Evolutionary conservation across 2,329 filamentous ascomycete species (phyloP), one percentile per base, ranked within the genome.

Genomic region (Aspergillus hiratsukae): DNA sequence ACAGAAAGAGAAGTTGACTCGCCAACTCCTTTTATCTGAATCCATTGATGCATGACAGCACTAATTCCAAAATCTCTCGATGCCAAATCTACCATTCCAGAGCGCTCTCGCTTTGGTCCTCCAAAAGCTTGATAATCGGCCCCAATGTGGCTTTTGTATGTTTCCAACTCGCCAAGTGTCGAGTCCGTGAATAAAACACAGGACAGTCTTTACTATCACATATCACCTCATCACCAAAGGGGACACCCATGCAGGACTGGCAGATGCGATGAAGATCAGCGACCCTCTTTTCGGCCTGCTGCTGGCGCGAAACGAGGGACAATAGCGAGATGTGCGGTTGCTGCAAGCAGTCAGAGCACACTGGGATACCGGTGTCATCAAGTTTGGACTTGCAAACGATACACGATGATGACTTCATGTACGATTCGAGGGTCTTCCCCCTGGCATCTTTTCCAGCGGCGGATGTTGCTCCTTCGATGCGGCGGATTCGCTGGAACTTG

Each of bases 141-240:
- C 62, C 67, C 54, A 78, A 57, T 17, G 68, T 62, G 10, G 70
- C 70, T 61, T 63, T 69, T 3, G 69, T 71, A 63, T 74, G 72
- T 23, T 64, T 70, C 66, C 72, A 70, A 61, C 70, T 63, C 21
- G 74, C 67, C 49, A 63, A 59, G 56, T 74, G 68, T 56, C 75
- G 69, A 4, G 69, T 75, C 41, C 76, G 64, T 3, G 74, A 72
- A 74, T 96, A 97, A 64, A 96, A 97, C 0, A 96, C 90, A 0
- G 92, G 89, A 69, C 94, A 99, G 74, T 96, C 93, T 70, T 89
- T 85, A 71, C 89, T 96, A 68, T 96, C 91, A 69, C 94, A 99
- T 43, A 75, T 80, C n/a, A 97, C 87, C 35, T 88, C 85, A 40
- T 97, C 93, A 2, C 84, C 77, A 61, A 86, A 87, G 3, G 87